A percentile compares a stretch with the other conserved stretches of the same genome.
phyloP scores from a whole-genome alignment of 257 asterid genomes.

The Ocimum tenuiflorum region DNA sequence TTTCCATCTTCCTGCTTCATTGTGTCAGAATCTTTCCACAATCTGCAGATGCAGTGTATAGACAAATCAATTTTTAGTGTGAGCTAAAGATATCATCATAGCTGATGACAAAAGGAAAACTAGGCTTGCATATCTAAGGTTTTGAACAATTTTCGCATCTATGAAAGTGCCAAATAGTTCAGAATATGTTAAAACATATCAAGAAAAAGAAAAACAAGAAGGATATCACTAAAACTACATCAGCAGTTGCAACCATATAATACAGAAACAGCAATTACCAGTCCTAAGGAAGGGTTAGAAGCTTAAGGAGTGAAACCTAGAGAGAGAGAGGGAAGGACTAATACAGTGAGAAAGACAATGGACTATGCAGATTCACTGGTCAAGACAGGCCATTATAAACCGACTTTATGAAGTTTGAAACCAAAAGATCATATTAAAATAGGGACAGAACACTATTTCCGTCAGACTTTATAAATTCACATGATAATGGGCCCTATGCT shows the following conservation, averaged over 20 bases:
- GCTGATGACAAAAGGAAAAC: not conserved
- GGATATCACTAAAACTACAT: not conserved
- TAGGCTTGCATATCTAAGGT: not conserved
- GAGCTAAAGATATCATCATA: not conserved
- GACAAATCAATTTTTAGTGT: slow-evolving; percentile 2
- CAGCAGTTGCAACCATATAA: not conserved
- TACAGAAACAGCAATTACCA: slow-evolving; percentile 9
- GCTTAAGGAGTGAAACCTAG: not conserved
- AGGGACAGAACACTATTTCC: slow-evolving; percentile 20
- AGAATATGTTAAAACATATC: slow-evolving; percentile 2
- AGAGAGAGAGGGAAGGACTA: not conserved
- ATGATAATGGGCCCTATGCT: slow-evolving; percentile 33
- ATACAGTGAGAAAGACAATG: not conserved
- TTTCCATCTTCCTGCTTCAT: slow-evolving; percentile 51
- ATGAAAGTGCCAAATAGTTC: not conserved
- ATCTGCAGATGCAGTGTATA: slow-evolving; percentile 16
- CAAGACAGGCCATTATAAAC: slow-evolving; percentile 23
- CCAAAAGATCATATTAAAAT: slow-evolving; percentile 15
- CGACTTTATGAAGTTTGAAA: slow-evolving; percentile 21
- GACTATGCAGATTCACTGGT: slow-evolving; percentile 28
- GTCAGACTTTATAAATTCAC: slow-evolving; percentile 24
- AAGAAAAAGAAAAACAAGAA: slow-evolving; percentile 12
- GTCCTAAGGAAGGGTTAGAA: not conserved
- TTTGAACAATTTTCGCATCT: no score
- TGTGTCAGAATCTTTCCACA: slow-evolving; percentile 19